A percentile compares a stretch with the other conserved stretches of the same genome.
Evolutionary conservation across 83 land plant genomes (phyloP).

Genomic region (Thuja plicata): DNA sequence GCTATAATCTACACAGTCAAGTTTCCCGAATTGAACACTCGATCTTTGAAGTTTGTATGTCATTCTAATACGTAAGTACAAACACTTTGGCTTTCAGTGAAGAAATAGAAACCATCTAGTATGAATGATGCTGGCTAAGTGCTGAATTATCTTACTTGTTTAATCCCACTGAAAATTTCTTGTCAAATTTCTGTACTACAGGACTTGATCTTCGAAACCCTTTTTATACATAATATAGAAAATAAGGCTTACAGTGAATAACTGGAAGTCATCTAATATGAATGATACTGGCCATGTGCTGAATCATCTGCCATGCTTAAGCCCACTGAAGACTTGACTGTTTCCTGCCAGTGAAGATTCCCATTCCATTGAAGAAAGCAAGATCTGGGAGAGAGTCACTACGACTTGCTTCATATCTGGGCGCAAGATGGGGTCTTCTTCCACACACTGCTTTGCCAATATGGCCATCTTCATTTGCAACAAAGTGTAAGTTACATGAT

Average conservation of each 20-base stretch:
- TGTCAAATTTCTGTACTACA: background rate
- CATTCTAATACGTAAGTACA: background rate
- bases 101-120: background rate
- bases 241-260: background rate
- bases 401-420: conserved; percentile 89
- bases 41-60: background rate
- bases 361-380: conserved; percentile 81
- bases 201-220: background rate
- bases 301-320: conserved; percentile 71
- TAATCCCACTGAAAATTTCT: conserved; percentile 67
- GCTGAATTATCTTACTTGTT: conserved; percentile 58
- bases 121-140: background rate
- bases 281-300: background rate
- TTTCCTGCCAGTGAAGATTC: conserved; percentile 80
- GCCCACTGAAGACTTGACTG: conserved; percentile 81
- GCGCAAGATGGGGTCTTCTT: conserved; percentile 73
- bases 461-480: conserved; percentile 52
- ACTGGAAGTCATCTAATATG: background rate
- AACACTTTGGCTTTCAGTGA: background rate
- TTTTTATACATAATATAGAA: background rate
- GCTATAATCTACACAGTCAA: background rate
- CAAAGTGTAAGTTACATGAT: background rate
- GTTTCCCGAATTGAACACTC: background rate
- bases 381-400: conserved; percentile 72
- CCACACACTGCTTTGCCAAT: conserved; percentile 82